Percentiles rank a stretch among this genome's conserved stretches.
These are phyloP conservation scores for Ajuga reptans DNA, from an alignment of 305 asterid species.

Conservation along the genomic window DNA sequence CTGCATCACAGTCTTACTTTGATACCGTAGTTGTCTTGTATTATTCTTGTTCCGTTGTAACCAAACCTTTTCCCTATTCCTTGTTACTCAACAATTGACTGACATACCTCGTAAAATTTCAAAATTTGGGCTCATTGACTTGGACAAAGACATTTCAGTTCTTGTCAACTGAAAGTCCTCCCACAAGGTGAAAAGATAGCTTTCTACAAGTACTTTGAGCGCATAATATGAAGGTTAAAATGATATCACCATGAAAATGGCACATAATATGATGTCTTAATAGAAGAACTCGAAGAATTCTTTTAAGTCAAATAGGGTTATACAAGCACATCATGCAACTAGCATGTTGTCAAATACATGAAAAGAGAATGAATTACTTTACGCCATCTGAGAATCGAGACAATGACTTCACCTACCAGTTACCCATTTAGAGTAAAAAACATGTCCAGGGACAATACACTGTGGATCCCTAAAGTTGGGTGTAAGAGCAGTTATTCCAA, in stretches of 20 bases:
- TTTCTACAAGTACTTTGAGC: not conserved
- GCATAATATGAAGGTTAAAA: not conserved
- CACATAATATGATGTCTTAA: not conserved
- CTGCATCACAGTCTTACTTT: too few relatives aligned
- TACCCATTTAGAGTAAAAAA: not conserved
- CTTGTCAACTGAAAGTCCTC: not conserved
- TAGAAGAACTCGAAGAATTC: not conserved
- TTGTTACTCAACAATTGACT: too few relatives aligned
- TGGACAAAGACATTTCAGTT: too few relatives aligned
- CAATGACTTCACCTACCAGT: conserved; percentile 8
- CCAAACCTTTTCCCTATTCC: too few relatives aligned
- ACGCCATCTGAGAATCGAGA: not conserved
- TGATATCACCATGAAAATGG: not conserved
- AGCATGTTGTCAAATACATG: conserved; percentile 2
- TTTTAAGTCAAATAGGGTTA: not conserved
- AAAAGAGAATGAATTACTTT: not conserved
- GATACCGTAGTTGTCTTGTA: too few relatives aligned
- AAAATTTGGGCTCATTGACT: too few relatives aligned
- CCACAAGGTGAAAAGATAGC: not conserved
- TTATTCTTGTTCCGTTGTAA: too few relatives aligned
- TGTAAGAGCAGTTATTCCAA: not conserved
- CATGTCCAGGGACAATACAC: not conserved
- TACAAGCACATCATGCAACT: not conserved
- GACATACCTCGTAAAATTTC: too few relatives aligned
- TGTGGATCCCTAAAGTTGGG: conserved; percentile 1